Conservation (phyloP, 2,329 filamentous ascomycete species). For the Xylariaceae sp. region DNA sequence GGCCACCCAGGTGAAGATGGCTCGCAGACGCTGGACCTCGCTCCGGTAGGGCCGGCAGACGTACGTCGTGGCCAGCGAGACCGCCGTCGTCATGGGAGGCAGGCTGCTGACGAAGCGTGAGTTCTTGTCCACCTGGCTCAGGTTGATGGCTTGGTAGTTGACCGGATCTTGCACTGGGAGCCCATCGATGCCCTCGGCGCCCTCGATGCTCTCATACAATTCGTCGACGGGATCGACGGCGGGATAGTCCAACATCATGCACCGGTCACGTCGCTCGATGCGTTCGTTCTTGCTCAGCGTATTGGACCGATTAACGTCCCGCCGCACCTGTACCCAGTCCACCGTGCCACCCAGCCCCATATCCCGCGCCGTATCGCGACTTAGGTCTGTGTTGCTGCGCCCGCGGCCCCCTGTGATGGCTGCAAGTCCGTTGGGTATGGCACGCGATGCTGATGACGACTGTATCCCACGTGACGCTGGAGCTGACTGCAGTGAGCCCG, state of each 20-base stretch:
- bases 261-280: conserved; percentile 76
- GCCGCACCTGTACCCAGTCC: conserved; percentile 96
- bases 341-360: conserved; percentile 58
- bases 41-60: conserved; percentile 91
- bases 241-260: conserved; percentile 88
- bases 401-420: conserved; percentile 37
- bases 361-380: conserved; percentile 54
- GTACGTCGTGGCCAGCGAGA: conserved; percentile 79
- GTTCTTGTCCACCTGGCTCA: conserved; percentile 90
- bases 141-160: conserved; percentile 72
- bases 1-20: conserved; percentile 96
- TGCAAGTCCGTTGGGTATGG: conserved; percentile 30
- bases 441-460: conserved; percentile 35
- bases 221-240: conserved; percentile 86
- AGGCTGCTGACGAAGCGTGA: conserved; percentile 81
- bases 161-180: conserved; percentile 73
- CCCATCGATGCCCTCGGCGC: conserved; percentile 83
- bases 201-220: conserved; percentile 74
- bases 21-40: conserved; percentile 84
- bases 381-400: conserved; percentile 28
- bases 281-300: conserved; percentile 85
- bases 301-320: conserved; percentile 93
- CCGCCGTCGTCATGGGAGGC: conserved; percentile 73
- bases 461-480: conserved; percentile 35
- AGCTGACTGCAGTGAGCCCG: conserved; percentile 33